phyloP scores from a whole-genome alignment of 495 filamentous ascomycete genomes.

The Tuber calosporum region DNA sequence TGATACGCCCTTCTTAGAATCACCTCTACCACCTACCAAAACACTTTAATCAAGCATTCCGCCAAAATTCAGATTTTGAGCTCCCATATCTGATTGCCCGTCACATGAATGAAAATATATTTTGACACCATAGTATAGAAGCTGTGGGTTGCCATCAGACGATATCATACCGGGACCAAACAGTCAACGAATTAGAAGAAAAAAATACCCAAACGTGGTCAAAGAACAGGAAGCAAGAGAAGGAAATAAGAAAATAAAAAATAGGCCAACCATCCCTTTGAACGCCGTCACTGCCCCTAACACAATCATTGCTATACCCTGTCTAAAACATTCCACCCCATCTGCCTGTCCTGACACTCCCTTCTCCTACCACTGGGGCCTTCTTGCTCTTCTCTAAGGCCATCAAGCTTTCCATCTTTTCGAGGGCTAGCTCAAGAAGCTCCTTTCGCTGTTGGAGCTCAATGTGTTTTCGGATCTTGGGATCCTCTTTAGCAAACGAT shows the following conservation, averaged over 20 bases:
- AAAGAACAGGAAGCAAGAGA: not conserved
- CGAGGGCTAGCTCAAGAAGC: conserved; percentile 78
- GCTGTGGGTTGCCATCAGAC: not conserved
- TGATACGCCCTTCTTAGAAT: not conserved
- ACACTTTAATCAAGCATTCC: not conserved
- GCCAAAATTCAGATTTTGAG: not conserved
- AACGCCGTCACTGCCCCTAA: conserved; percentile 20
- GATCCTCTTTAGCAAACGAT: conserved; percentile 84
- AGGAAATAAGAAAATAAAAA: conserved; percentile 12
- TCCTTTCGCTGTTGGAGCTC: conserved; percentile 90
- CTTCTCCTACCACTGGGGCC: conserved; percentile 13
- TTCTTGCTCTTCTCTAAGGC: conserved; percentile 56
- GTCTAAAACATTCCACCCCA: conserved; percentile 40
- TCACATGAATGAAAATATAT: not conserved
- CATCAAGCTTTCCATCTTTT: conserved; percentile 85
- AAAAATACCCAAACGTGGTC: not conserved
- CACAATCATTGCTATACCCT: not conserved
- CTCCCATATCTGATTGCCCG: not conserved
- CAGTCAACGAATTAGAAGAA: not conserved
- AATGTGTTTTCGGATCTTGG: conserved; percentile 76
- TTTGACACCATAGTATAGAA: not conserved
- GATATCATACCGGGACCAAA: not conserved
- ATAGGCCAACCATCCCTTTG: conserved; percentile 19
- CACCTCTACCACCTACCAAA: not conserved
- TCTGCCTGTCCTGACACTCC: conserved; percentile 19